Percentiles rank a stretch among this genome's conserved stretches.
These are phyloP conservation scores for Phascolomyces articulosus DNA, from an alignment of 371 early-diverging fungal genomes.

Conservation along the genomic window DNA sequence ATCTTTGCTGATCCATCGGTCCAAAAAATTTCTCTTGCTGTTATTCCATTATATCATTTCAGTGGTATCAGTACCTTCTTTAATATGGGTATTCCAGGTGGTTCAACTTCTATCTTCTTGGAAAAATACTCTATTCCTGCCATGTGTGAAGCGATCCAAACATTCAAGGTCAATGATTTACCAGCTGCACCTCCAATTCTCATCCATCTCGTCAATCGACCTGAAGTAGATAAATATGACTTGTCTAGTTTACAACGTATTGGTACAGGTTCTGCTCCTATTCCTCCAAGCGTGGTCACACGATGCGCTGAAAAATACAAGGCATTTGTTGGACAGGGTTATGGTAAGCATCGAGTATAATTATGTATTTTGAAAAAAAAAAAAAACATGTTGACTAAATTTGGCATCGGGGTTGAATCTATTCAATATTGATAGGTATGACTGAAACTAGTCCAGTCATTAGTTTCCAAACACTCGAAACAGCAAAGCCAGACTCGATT, in stretches of 20 bases:
- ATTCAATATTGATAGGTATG: conserved; percentile 33
- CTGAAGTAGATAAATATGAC: conserved; percentile 63
- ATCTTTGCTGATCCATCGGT: conserved; percentile 2
- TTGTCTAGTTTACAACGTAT: conserved; percentile 56
- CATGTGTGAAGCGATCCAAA: conserved; percentile 54
- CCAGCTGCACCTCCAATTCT: conserved; percentile 79
- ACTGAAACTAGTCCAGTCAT: conserved; percentile 61
- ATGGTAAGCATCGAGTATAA: no score
- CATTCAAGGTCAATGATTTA: conserved; percentile 50
- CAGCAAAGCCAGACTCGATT: conserved; percentile 55
- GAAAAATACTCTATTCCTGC: conserved; percentile 12
- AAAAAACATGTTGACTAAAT: no score
- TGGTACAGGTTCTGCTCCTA: conserved; percentile 76
- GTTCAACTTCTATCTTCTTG: conserved; percentile 7
- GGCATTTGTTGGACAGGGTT: conserved; percentile 5
- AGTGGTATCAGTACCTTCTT: conserved; percentile 6
- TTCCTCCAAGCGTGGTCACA: background rate
- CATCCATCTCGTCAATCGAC: conserved; percentile 56
- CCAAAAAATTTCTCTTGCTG: background rate
- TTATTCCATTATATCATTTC: conserved; percentile 17
- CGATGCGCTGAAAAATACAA: conserved; percentile 1
- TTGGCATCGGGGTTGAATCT: no score
- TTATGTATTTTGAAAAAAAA: background rate
- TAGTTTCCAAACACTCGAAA: conserved; percentile 16
- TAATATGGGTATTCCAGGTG: background rate